These are phyloP conservation scores for Penicillium sp. DNA, from an alignment of 2,329 filamentous ascomycete species.

Conservation along the genomic window DNA sequence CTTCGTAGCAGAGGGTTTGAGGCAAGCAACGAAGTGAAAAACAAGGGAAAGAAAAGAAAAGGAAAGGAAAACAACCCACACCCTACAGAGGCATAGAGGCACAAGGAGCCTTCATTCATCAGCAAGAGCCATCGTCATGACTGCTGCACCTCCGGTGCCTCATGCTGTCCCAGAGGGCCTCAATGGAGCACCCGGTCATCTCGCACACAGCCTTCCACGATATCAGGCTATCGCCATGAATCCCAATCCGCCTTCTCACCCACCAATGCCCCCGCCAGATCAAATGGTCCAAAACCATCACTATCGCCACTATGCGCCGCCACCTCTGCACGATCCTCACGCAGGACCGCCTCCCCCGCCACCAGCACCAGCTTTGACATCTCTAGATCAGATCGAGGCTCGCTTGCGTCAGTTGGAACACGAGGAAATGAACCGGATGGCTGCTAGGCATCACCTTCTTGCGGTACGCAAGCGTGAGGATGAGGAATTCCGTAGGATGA, in stretches of 20 bases:
- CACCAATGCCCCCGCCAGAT: slow-evolving; percentile 33
- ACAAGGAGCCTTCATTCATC: not conserved
- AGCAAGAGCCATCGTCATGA: slow-evolving; percentile 30
- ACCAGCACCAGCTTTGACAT: slow-evolving; percentile 24
- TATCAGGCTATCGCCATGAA: slow-evolving; percentile 47
- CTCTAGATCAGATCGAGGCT: slow-evolving; percentile 42
- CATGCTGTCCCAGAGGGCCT: slow-evolving; percentile 35
- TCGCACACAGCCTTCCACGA: slow-evolving; percentile 37
- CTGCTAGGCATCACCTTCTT: slow-evolving; percentile 39
- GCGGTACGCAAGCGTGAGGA: slow-evolving; percentile 43
- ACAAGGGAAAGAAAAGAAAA: not conserved
- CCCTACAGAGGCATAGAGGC: not conserved
- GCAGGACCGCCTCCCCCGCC: slow-evolving; percentile 26
- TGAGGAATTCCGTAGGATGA: slow-evolving; percentile 43
- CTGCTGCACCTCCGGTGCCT: slow-evolving; percentile 39
- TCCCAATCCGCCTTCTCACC: slow-evolving; percentile 36
- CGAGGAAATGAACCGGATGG: slow-evolving; percentile 42
- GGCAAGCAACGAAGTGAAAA: not conserved
- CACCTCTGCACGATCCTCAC: slow-evolving; percentile 32
- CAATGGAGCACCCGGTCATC: slow-evolving; percentile 30
- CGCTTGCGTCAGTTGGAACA: slow-evolving; percentile 43
- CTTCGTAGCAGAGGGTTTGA: slow-evolving; percentile 1
- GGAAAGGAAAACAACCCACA: not conserved
- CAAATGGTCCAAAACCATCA: slow-evolving; percentile 37
- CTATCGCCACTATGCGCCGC: slow-evolving; percentile 35